These are phyloP conservation scores for Crotalaria pallida DNA, from an alignment of 306 rosid species.

Conservation along the genomic window DNA sequence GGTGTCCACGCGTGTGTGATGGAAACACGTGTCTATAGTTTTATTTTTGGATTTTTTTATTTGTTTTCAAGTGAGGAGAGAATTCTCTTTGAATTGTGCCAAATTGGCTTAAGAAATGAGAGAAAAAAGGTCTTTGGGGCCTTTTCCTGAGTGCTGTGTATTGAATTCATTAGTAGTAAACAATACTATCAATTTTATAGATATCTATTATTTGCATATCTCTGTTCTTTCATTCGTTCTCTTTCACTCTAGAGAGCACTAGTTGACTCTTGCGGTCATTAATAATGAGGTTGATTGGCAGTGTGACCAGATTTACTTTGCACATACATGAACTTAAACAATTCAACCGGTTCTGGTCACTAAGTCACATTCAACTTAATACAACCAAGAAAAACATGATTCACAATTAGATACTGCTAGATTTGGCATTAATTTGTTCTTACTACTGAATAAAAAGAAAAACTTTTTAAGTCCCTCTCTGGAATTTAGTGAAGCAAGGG, in stretches of 20 bases:
- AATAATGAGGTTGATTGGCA: background rate
- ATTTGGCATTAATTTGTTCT: constrained; percentile 46
- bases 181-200: constrained; percentile 26
- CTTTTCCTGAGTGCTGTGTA: constrained; percentile 61
- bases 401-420: constrained; percentile 43
- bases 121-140: constrained; percentile 78
- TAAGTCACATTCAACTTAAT: background rate
- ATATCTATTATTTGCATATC: background rate
- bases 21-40: constrained; percentile 47
- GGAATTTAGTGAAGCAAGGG: constrained; percentile 27
- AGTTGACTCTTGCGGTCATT: background rate
- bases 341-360: constrained; percentile 2
- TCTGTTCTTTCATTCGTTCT: background rate
- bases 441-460: constrained; percentile 18
- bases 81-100: constrained; percentile 28
- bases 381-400: constrained; percentile 37
- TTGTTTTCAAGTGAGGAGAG: constrained; percentile 14
- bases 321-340: background rate
- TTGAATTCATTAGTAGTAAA: constrained; percentile 45
- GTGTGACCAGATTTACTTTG: background rate
- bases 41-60: constrained; percentile 31
- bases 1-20: constrained; percentile 52
- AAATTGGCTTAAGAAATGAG: constrained; percentile 30
- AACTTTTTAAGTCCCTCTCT: constrained; percentile 16
- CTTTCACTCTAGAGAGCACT: background rate